Conservation (phyloP, 768 basidiomycete genomes). For the Lentinus brumalis region DNA sequence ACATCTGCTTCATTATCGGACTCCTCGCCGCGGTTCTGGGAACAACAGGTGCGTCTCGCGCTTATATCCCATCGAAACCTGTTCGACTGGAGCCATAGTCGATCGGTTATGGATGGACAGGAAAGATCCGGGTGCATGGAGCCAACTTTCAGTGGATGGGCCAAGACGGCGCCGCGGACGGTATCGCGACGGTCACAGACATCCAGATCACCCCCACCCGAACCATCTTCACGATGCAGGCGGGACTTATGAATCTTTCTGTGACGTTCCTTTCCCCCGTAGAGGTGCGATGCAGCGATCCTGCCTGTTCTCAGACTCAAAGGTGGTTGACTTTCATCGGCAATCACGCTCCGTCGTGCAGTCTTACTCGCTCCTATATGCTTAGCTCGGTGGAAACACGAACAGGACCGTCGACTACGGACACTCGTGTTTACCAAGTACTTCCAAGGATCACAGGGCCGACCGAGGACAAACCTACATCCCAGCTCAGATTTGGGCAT, state of each 20-base stretch:
- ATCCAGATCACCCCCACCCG: constrained; percentile 38
- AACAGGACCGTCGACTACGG: too few species aligned
- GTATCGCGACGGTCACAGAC: constrained; percentile 22
- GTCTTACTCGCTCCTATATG: too few species aligned
- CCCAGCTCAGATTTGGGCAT: not conserved
- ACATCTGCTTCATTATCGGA: not conserved
- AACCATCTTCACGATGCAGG: constrained; percentile 33
- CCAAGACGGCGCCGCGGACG: not conserved
- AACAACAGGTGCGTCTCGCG: constrained; percentile 1
- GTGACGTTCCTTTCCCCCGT: constrained; percentile 43
- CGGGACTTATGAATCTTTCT: constrained; percentile 38
- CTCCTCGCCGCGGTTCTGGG: constrained; percentile 24
- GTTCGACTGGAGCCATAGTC: too few species aligned
- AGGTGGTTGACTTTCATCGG: too few species aligned
- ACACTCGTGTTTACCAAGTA: too few species aligned
- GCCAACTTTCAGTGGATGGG: constrained; percentile 21
- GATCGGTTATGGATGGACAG: constrained; percentile 24
- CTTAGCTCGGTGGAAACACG: too few species aligned
- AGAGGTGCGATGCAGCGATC: constrained; percentile 36
- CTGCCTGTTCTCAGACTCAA: not conserved
- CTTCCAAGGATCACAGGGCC: too few species aligned
- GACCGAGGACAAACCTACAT: not conserved
- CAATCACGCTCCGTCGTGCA: too few species aligned
- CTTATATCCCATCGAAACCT: too few species aligned
- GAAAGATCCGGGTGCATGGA: constrained; percentile 22